Evolutionary conservation across 108 stramenopile species (phyloP).

Genomic region (Pseudonitzschia multistriata): DNA sequence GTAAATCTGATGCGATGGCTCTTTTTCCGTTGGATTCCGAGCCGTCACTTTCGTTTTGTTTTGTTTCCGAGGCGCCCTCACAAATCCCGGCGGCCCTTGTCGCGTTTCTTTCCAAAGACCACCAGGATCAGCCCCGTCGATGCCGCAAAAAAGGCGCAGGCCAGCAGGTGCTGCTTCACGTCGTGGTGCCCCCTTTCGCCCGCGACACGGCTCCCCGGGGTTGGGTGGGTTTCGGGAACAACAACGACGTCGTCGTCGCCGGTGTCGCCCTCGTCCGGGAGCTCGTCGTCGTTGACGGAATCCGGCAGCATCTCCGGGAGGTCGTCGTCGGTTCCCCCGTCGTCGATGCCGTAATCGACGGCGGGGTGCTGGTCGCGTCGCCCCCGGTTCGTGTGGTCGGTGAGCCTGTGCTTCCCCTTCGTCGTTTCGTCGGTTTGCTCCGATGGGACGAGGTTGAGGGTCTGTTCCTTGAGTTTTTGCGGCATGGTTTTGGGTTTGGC

Average conservation of each 20-base stretch:
- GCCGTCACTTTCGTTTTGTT: not conserved
- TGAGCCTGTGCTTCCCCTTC: not conserved
- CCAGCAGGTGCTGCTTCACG: slow-evolving; percentile 13
- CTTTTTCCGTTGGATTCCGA: too few relatives aligned
- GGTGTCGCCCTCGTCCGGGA: not conserved
- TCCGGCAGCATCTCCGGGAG: not conserved
- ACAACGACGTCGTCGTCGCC: not conserved
- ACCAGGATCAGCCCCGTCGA: slow-evolving; percentile 20
- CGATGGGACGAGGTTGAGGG: not conserved
- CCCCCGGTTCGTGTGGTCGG: not conserved
- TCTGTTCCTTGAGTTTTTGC: not conserved
- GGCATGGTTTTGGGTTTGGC: not conserved
- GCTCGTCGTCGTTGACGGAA: not conserved
- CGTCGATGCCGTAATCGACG: not conserved
- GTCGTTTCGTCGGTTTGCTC: not conserved
- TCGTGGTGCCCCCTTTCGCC: not conserved
- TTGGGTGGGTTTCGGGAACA: not conserved
- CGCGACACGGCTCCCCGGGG: too few relatives aligned
- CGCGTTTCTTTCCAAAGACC: slow-evolving; percentile 17
- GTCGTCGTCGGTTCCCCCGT: not conserved
- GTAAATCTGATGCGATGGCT: too few relatives aligned
- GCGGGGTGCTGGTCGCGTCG: not conserved
- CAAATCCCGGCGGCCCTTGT: slow-evolving; percentile 36
- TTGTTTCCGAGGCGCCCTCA: not conserved
- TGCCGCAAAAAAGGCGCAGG: slow-evolving; percentile 19